Evolutionary conservation across 2,329 filamentous ascomycete genomes (phyloP).

Genomic region (Fusarium sarcochroum): DNA sequence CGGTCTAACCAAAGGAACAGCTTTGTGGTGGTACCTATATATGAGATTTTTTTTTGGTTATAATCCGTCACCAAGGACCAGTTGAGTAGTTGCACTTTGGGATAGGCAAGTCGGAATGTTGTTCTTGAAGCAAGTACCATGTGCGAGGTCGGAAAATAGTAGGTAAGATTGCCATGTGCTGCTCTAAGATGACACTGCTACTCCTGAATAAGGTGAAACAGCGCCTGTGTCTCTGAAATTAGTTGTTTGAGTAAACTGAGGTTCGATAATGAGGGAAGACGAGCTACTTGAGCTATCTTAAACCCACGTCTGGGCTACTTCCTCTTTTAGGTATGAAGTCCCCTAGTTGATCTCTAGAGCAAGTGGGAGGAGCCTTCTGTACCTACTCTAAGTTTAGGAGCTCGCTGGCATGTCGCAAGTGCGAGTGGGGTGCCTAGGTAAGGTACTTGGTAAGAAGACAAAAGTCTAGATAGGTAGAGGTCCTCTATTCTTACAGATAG

Average conservation of each 20-base stretch:
- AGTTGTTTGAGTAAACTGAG: neutral
- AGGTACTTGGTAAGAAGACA: no score
- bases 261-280: neutral
- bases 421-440: no score
- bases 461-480: no score
- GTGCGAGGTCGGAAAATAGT: slow-evolving; percentile 39
- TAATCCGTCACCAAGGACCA: neutral
- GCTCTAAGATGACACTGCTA: neutral
- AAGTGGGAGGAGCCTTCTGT: neutral
- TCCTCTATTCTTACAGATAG: no score
- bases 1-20: neutral
- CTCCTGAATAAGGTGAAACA: slow-evolving; percentile 1
- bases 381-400: neutral
- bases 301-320: neutral
- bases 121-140: neutral
- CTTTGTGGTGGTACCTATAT: no score
- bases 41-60: no score
- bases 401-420: no score
- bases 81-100: neutral
- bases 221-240: no score
- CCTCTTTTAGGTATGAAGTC: neutral
- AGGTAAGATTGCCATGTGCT: slow-evolving; percentile 13
- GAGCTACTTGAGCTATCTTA: neutral
- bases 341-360: slow-evolving; percentile 5
- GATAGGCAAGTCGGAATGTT: neutral